Evolutionary conservation across 2,329 filamentous ascomycete species (phyloP).

Genomic region (Tolypocladium amazonense): DNA sequence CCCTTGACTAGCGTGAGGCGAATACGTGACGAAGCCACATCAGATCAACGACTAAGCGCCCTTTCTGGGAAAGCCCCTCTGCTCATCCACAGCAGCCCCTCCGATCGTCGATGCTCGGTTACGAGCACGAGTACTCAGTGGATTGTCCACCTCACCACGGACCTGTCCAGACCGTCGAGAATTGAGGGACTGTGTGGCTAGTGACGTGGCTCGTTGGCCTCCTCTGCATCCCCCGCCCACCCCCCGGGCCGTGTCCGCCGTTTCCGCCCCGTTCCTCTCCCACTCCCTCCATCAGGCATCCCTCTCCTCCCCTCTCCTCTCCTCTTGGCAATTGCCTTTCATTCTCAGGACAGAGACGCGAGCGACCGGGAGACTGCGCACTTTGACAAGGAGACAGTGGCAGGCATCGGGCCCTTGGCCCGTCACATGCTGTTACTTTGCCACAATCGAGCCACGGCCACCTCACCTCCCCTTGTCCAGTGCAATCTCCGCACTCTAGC

Average conservation of each 20-base stretch:
- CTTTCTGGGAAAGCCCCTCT: neutral
- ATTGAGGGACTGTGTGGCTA: conserved; percentile 5
- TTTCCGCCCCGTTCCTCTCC: neutral
- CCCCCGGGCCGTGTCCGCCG: neutral
- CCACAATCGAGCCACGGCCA: neutral
- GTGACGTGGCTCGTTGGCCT: conserved; percentile 10
- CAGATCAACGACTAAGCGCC: neutral
- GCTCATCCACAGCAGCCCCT: neutral
- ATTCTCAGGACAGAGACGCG: neutral
- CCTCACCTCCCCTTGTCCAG: neutral
- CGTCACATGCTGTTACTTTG: neutral
- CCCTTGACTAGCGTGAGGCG: neutral
- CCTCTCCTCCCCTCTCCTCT: neutral
- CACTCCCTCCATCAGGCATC: neutral
- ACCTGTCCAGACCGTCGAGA: conserved; percentile 1
- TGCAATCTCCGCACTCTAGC: neutral
- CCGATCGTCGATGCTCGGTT: neutral
- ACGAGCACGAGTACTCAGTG: too few relatives aligned
- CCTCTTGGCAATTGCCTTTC: neutral
- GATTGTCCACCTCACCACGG: neutral
- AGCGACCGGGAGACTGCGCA: neutral
- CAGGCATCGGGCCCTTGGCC: neutral
- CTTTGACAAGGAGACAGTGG: neutral
- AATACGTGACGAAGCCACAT: conserved; percentile 1
- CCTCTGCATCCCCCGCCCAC: neutral